Evolutionary conservation across 129 eudicot genomes (phyloP).

Genomic region (Solidago caesia): DNA sequence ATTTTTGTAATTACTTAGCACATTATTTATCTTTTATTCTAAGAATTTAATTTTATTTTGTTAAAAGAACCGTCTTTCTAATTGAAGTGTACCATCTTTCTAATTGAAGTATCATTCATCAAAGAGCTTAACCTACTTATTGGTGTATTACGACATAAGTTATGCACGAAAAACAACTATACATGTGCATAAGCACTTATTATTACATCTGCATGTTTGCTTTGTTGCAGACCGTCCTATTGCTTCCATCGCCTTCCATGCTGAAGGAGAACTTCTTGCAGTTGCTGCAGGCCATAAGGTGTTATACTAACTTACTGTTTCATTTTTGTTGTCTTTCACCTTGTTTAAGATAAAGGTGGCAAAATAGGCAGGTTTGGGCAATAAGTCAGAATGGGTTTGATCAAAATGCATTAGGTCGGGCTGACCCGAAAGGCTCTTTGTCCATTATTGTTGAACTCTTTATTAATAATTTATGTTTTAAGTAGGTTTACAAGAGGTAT

Average conservation of each 20-base stretch:
- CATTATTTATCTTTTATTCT: not conserved
- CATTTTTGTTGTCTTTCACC: not conserved
- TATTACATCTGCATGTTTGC: conserved; percentile 15
- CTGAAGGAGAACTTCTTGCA: conserved; percentile 90
- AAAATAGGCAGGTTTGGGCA: not conserved
- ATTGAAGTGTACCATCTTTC: not conserved
- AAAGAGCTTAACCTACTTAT: not conserved
- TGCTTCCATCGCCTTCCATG: conserved; percentile 96
- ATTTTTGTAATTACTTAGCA: conserved; percentile 64
- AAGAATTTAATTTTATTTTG: not conserved
- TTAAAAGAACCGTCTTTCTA: conserved; percentile 6
- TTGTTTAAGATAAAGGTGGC: not conserved
- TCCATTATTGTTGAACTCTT: not conserved
- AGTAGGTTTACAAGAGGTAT: not conserved
- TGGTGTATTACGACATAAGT: not conserved
- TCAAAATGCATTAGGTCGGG: not conserved
- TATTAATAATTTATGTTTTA: not conserved
- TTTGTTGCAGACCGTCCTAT: conserved; percentile 80
- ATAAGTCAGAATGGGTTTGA: conserved; percentile 6
- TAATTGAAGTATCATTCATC: not conserved
- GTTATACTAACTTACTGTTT: conserved; percentile 16
- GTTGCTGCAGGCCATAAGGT: conserved; percentile 99
- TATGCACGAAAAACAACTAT: conserved; percentile 14
- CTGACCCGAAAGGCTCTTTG: not conserved
- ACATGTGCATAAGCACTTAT: conserved; percentile 13